Percentiles rank a stretch among this genome's conserved stretches.
Conservation (phyloP, 1,284 basidiomycete species). For the Athelia sp. region DNA sequence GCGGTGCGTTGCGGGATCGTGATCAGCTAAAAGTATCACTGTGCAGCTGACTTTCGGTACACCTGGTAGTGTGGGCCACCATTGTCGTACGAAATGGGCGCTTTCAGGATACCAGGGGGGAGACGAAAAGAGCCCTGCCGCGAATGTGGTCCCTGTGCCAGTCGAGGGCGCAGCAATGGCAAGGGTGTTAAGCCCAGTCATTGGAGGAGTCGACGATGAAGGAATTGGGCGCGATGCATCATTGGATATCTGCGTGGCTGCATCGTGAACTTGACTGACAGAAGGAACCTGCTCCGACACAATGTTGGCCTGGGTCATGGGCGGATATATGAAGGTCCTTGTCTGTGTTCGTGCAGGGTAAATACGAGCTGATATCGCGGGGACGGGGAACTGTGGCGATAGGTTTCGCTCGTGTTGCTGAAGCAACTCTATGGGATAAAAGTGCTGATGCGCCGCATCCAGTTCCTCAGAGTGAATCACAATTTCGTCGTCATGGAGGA, state of each 20-base stretch:
- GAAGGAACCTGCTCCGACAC: neutral
- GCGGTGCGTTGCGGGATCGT: constrained; percentile 49
- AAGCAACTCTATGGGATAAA: constrained; percentile 50
- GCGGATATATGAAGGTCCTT: constrained; percentile 12
- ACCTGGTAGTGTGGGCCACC: constrained; percentile 63
- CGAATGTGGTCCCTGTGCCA: constrained; percentile 4
- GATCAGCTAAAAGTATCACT: constrained; percentile 59
- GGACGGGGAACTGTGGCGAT: constrained; percentile 22
- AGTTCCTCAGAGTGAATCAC: constrained; percentile 69
- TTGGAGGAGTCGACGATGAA: too few relatives aligned
- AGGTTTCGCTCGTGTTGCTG: constrained; percentile 29
- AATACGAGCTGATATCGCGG: constrained; percentile 26
- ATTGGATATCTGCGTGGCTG: neutral
- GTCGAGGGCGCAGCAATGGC: constrained; percentile 6
- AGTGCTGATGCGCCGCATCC: constrained; percentile 48
- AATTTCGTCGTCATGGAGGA: constrained; percentile 52
- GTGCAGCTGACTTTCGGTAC: constrained; percentile 65
- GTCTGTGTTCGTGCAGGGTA: constrained; percentile 14
- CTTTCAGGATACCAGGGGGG: constrained; percentile 65
- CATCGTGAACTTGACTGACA: neutral
- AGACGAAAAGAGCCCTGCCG: constrained; percentile 48
- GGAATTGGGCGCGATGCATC: too few relatives aligned
- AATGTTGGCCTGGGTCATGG: constrained; percentile 8
- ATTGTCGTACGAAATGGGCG: constrained; percentile 71
- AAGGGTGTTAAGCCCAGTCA: constrained; percentile 1